Base-by-base conservation (phyloP, 1,139 yeast genomes). In the Meyerozyma smithsonii region DNA sequence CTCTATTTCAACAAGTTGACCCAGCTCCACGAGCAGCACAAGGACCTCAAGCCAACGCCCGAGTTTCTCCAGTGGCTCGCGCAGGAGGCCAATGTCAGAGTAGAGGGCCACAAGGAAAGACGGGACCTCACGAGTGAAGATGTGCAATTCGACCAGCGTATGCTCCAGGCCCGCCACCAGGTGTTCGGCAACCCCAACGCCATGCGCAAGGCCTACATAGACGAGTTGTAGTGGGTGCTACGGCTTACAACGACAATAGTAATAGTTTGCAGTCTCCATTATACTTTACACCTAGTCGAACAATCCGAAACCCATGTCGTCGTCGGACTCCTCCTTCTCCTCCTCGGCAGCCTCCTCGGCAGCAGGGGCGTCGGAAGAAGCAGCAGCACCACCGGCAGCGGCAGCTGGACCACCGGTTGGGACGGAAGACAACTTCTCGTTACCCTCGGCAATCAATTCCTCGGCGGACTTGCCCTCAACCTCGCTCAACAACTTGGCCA, bases 381-480 rank as follows among this genome's bases (percentile, higher is more conserved):
- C 80, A 60, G 83, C 82, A 64, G 78, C 80, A 59, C 74, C 81
- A 63, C 76, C 77, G 59, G 78, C 76, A 62, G 86, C 77, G 58
- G 87, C 79, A 66, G 90, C 90, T 64, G 96, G 90, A 76, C 92
- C 97, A 72, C 96, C 98, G 67, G 96, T 66, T 74, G 98, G 97
- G 56, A 90, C 96, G 54, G 97, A 79, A 58, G 97, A 90, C 67
- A 92, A 85, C 81, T 92, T 92, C 72, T 81, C 74, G 71, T 86
- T 75, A 79, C 98, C 98, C 74, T 82, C 95, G 64, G 97, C 92
- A 59, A 92, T 84, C 75, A 92, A 84, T 74, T 89, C 96, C 56
- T 78, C 82, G 66, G 85, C 79, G 66, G 79, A 72, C 85, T 92
- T 92, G 74, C 97, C 98, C 73, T 87, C 90, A 62, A 92, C 82